Base-by-base conservation (phyloP, 2,329 filamentous ascomycete genomes). In the Aschersonia sp. region DNA sequence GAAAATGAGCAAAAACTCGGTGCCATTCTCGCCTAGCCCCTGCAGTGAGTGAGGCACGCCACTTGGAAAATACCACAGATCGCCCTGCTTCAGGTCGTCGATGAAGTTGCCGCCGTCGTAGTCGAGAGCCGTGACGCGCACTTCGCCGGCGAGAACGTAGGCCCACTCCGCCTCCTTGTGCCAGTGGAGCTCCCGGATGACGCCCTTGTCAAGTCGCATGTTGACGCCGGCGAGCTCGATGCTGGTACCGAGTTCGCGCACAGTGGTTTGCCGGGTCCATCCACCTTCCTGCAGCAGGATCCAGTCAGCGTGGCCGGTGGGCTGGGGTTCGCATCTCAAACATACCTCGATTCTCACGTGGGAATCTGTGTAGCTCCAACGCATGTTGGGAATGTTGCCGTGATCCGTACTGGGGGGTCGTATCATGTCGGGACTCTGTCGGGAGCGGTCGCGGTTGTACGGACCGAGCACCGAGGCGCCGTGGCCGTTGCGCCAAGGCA, bases 151-250 rank as follows among this genome's bases (percentile, higher is more conserved):
- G 0, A 87, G 73, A 3, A 87, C 79, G 52, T 83, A 87, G 0
- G 81, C 81, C 83, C 84, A 87, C 58, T 88, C 84, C 39, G 81
- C 83, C 60, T 86, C 81, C 55, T 84, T 85, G 68, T 88, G 84
- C 84, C 84, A 88, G 59, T 88, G 84, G 7, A 88, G 70, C 60
- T 88, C 84, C 31, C 84, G 80, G 54, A 85, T 85, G 32, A 81
- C 83, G 37, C 83, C 82, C 52, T 77, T 66, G 40, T 81, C 83
- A 3, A 88, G 75, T 9, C 83, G 76, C 84, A 88, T 88, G 60
- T 88, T 86, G 47, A 87, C 84, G 41, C 80, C 79, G 2, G 84
- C 84, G 43, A 88, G 72, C 58, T 87, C 81, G n/a, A 77, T 71
- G 54, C 78, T 83, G 6, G 74, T 74, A 32, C 74, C 71, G 4